Conservation (phyloP, 2,329 filamentous ascomycete species). For the Diplodia seriata region DNA sequence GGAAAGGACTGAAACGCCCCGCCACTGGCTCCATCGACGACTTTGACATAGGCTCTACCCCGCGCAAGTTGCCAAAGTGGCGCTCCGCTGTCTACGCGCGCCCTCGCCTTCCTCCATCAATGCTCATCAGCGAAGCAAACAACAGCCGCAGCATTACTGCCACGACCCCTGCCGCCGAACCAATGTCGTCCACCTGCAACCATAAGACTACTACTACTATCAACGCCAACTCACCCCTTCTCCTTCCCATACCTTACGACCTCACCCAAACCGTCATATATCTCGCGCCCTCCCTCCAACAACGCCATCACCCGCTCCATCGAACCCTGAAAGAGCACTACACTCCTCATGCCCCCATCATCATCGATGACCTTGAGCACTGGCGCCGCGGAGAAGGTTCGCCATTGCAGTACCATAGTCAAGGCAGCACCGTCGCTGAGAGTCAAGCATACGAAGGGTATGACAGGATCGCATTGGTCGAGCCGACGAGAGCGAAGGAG, state of each 20-base stretch:
- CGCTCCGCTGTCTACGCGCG: constrained; percentile 27
- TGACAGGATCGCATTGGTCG: not conserved
- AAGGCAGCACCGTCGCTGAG: constrained; percentile 16
- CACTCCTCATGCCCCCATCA: not conserved
- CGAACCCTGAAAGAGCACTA: not conserved
- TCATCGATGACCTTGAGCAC: not conserved
- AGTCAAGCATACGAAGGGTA: constrained; percentile 17
- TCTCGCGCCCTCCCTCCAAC: constrained; percentile 3
- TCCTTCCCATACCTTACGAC: not conserved
- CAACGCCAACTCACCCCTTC: constrained; percentile 34
- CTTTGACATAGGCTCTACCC: constrained; percentile 18
- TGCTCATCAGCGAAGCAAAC: constrained; percentile 30
- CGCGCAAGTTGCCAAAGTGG: constrained; percentile 28
- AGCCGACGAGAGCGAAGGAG: not conserved
- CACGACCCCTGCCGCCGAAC: not conserved
- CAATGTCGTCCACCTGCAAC: constrained; percentile 37
- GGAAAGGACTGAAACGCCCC: constrained; percentile 4
- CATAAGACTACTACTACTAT: not conserved
- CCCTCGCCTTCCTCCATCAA: constrained; percentile 21
- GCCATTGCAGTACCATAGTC: not conserved
- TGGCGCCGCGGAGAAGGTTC: constrained; percentile 14
- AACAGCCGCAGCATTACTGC: constrained; percentile 22
- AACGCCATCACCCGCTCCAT: not conserved
- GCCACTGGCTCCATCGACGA: constrained; percentile 18
- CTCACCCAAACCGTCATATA: constrained; percentile 8